Base-by-base conservation (phyloP, 768 basidiomycete genomes). In the Lactarius deliciosus region DNA sequence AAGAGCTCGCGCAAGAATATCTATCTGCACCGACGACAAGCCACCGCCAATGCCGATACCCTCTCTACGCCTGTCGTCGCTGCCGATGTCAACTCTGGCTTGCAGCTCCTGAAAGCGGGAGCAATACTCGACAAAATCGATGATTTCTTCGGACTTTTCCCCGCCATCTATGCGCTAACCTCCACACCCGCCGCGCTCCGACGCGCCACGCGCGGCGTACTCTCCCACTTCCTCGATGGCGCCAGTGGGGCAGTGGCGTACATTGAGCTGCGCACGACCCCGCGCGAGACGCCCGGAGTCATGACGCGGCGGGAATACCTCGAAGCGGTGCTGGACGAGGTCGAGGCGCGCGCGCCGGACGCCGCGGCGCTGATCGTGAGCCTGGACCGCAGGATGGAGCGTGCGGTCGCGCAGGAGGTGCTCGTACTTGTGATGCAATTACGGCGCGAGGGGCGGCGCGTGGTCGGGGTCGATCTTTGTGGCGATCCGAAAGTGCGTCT, bases 261-360 rank as follows among this genome's bases (percentile, higher is more conserved):
- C 72, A 79, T 95, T 40, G 93, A 94, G 73, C 82, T 94, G n/a
- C 85, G 93, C n/a, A 87, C 86, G 11, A 93, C 90, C 0, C 93
- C 92, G 0, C 82, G 87, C 54, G 77, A 73, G 73, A 90, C 86
- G 0, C 64, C 74, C 6, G 25, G 50, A 0, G 69, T 79, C 5
- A 90, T 93, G 88, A 80, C 79, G 8, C 79, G 86, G 10, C 75
- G 80, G 64, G 74, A 78, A 53, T 95, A 94, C 73, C 76, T 94
- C 28, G 78, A 81, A 45, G 79, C 84, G 1, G 90, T 95, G 0
- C 79, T 94, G 16, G 80, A 77, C 11, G 87, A 89, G 73, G 74
- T 91, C 25, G 86, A 87, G 64, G 74, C 72, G n/a, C 92, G 86
- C 71, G 78, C 1, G 56, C 73, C 8, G 78, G 80, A 16, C 76